phyloP scores from a whole-genome alignment of 2,329 filamentous ascomycete genomes.

The Xylariales sp. region DNA sequence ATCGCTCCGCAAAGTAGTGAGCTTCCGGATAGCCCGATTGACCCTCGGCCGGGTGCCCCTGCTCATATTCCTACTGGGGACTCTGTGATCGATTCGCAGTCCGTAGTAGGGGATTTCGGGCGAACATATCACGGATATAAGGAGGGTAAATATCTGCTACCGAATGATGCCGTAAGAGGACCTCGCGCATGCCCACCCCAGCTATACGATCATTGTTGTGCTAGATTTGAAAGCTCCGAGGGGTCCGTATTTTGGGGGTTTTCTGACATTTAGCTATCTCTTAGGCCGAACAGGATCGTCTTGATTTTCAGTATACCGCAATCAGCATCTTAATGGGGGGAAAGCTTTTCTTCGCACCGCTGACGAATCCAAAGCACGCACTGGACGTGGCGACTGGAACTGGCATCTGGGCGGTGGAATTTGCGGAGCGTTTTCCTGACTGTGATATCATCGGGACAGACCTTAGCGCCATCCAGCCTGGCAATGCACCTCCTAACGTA shows the following conservation, averaged over 20 bases:
- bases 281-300: not conserved
- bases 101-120: too few relatives aligned
- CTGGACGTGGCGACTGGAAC: constrained; percentile 2
- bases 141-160: not conserved
- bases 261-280: not conserved
- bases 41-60: too few relatives aligned
- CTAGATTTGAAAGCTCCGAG: too few relatives aligned
- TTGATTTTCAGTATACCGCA: constrained; percentile 1
- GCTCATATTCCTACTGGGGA: too few relatives aligned
- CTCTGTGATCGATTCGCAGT: too few relatives aligned
- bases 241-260: too few relatives aligned
- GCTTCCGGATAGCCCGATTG: too few relatives aligned
- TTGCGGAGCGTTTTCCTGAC: not conserved
- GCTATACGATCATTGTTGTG: too few relatives aligned
- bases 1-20: too few relatives aligned
- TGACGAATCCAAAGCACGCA: not conserved
- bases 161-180: too few relatives aligned
- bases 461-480: constrained; percentile 1
- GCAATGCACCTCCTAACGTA: not conserved
- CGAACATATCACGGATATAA: too few relatives aligned
- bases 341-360: not conserved
- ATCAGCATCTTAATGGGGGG: not conserved
- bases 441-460: constrained; percentile 1
- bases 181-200: too few relatives aligned
- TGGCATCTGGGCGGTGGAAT: constrained; percentile 2